Base-by-base conservation (phyloP, 805 yeast species). In the Candida hungchunana region DNA sequence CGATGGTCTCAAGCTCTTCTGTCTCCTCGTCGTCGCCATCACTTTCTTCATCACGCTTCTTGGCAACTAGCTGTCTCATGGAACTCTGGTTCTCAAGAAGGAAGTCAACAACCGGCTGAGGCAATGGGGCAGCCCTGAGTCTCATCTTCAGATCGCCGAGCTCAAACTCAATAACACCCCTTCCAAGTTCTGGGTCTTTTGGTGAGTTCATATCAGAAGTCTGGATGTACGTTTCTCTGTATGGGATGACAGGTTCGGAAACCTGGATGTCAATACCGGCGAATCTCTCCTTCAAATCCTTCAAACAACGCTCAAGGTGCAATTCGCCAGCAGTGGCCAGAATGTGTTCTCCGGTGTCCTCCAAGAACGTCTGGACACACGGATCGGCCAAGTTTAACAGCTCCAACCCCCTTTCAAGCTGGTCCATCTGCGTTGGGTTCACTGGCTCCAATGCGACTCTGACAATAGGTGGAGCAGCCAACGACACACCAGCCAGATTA, bases 271-370 rank as follows among this genome's bases (percentile, higher is more conserved):
- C 96, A 48, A 88, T 76, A 10, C 89, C 88, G 1, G 97, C 97
- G 70, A 88, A 93, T 48, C 97, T 69, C 51, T 86, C 96, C 36
- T 74, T 77, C 52, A 93, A 64, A 62, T 93, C 99, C 53, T 87
- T 88, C 47, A 93, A 59, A 60, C 98, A 93, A 54, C 98, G 74
- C 54, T 93, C 99, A 27, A 93, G 67, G 65, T 93, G 99, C 44
- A 93, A 67, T 60, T 93, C 98, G 32, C 99, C 99, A 8, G 98
- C 96, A 8, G 95, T 89, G 29, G 95, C 86, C 48, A 93, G 66
- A 46, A 93, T 88, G 48, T 85, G 84, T 60, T 93, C 99, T 39
- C 99, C 99, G 7, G 80, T 77, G 40, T 86, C 96, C 50, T 85
- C 89, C 28, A 87, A 68, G 51, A 75, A 82, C 38, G 89, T 82